These are phyloP conservation scores for Venturia oleaginea DNA, from an alignment of 2,329 filamentous ascomycete genomes.

Conservation along the genomic window DNA sequence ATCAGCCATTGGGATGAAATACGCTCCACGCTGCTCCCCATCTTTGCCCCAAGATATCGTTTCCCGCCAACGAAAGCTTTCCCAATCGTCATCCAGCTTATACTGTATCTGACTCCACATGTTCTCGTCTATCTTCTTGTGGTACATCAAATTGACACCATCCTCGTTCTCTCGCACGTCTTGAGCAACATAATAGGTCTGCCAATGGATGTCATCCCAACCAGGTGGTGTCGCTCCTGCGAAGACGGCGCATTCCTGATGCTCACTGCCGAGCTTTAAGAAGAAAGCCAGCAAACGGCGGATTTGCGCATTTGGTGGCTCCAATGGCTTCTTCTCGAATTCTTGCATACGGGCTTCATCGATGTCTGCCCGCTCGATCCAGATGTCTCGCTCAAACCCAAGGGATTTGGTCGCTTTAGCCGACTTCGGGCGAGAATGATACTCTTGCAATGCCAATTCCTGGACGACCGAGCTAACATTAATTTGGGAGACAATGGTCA, in stretches of 20 bases:
- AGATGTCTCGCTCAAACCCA: background rate
- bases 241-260: background rate
- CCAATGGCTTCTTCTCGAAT: background rate
- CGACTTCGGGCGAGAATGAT: background rate
- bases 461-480: background rate
- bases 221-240: background rate
- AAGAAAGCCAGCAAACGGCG: background rate
- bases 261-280: background rate
- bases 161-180: background rate
- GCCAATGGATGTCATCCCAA: background rate
- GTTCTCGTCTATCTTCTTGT: background rate
- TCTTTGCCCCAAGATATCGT: background rate
- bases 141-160: background rate
- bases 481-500: background rate
- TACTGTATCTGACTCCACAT: background rate
- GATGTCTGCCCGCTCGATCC: background rate
- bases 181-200: background rate
- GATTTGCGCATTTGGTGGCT: background rate
- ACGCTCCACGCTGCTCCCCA: background rate
- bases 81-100: background rate
- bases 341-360: background rate
- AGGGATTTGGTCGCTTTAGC: background rate
- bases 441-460: background rate
- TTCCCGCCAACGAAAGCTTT: background rate
- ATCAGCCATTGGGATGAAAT: slow-evolving; percentile 1